Conservation (phyloP, 2,329 filamentous ascomycete species). For the Didymella arachidicola region DNA sequence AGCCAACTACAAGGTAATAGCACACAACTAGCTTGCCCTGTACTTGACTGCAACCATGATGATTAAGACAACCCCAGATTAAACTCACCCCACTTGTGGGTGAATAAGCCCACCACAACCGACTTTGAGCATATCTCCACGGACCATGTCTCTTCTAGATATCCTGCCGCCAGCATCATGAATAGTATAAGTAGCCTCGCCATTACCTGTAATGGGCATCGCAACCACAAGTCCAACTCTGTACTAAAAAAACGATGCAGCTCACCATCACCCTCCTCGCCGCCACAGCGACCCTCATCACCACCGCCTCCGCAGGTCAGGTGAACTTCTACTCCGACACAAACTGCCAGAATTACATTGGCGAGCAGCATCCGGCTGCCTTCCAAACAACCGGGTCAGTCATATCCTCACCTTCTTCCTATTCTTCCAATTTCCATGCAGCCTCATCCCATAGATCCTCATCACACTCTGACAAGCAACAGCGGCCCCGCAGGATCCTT, state of each 20-base stretch:
- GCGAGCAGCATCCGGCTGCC: constrained; percentile 17
- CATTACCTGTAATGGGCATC: too few relatives aligned
- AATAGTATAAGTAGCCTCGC: neutral
- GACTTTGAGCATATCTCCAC: neutral
- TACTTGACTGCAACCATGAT: neutral
- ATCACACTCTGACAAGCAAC: neutral
- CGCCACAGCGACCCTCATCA: constrained; percentile 12
- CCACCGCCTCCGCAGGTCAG: constrained; percentile 24
- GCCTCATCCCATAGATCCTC: too few relatives aligned
- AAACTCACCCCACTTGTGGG: neutral
- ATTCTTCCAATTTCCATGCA: neutral
- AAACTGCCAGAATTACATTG: constrained; percentile 31
- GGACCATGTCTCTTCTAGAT: neutral
- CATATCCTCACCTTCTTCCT: neutral
- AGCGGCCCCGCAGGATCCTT: constrained; percentile 30
- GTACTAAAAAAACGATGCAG: constrained; percentile 4
- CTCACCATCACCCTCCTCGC: constrained; percentile 13
- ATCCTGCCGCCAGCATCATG: too few relatives aligned
- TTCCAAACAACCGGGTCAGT: constrained; percentile 23
- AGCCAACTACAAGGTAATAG: neutral
- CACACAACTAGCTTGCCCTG: neutral
- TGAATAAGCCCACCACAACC: neutral
- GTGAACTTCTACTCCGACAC: constrained; percentile 32
- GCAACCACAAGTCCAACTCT: neutral
- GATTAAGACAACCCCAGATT: neutral